These are phyloP conservation scores for Pythium monospermum DNA, from an alignment of 352 stramenopile genomes.

Conservation along the genomic window DNA sequence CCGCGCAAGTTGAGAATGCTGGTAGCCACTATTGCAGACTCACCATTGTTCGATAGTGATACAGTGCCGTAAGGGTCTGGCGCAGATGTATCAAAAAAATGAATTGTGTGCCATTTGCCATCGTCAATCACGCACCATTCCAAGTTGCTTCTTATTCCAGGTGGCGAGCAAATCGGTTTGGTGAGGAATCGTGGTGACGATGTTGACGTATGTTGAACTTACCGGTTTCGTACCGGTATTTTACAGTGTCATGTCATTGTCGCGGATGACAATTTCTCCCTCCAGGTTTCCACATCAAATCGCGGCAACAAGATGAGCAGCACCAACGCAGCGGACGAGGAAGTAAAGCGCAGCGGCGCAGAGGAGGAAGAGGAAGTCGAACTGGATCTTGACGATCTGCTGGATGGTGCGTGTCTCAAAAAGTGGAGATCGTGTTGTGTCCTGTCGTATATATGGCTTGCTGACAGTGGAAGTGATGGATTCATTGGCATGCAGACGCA, in stretches of 20 bases:
- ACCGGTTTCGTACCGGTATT: conserved; percentile 20
- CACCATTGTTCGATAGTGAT: conserved; percentile 11
- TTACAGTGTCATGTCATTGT: too few relatives aligned
- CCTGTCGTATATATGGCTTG: not conserved
- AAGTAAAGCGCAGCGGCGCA: conserved; percentile 20
- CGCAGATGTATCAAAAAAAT: not conserved
- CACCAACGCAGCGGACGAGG: conserved; percentile 18
- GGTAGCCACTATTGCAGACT: conserved; percentile 21
- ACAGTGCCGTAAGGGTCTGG: not conserved
- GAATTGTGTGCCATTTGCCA: not conserved
- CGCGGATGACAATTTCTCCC: too few relatives aligned
- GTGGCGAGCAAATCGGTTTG: too few relatives aligned
- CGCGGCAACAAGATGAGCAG: not conserved
- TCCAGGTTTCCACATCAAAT: too few relatives aligned
- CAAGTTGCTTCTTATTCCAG: too few relatives aligned
- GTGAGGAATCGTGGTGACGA: too few relatives aligned
- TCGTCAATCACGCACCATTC: not conserved
- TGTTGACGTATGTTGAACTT: conserved; percentile 28
- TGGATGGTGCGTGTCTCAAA: conserved; percentile 40
- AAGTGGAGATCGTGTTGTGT: not conserved
- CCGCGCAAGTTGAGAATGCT: conserved; percentile 5
- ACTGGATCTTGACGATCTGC: conserved; percentile 75
- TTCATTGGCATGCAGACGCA: conserved; percentile 38
- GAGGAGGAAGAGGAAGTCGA: conserved; percentile 34
- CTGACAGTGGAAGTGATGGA: not conserved